Evolutionary conservation across 1,139 yeast genomes (phyloP), one percentile per base, ranked within the genome.

Genomic region (Hyphopichia pseudoburtonii): DNA sequence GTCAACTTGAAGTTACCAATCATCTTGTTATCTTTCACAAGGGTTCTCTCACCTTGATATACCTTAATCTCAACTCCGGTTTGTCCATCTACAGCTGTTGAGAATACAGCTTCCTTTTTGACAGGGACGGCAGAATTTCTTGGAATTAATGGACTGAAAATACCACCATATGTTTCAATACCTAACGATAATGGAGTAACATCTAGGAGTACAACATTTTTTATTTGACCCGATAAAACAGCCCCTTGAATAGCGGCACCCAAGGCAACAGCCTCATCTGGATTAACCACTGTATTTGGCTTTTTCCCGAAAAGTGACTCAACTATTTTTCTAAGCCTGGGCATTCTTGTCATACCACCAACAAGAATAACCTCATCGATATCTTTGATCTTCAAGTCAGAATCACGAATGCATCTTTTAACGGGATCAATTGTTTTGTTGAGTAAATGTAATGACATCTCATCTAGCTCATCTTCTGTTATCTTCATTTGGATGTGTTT

Each of bases 161-260:
- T 74, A 14, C 94, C 94, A 12, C 94, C 92, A 54, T 81, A 82
- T 3, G 92, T 84, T 59, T 85, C 94, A 48, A 85, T 85, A 34
- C 94, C 94, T 34, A 85, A 64, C 3, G 90, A 81, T 45, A 85
- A 66, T 11, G 94, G 92, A 1, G 90, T 84, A 8, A 85, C 94
- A 62, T 85, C 94, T 29, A 85, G 61, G 36, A 85, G 61, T 17
- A 85, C 72, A n/a, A 85, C 92, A 54, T 85, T 80, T 52, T 76
- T 79, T 25, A 75, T 66, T 43, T 81, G 83, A 3, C 92, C 92
- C 2, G 87, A 78, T 24, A 84, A 62, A 5, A 84, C 80, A 18
- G 88, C 90, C 17, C 89, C 92, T 60, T 84, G 94, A 42, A 85
- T 84, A 2, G 92, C 92, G 4, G 94, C 94, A 40, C 94, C 94